These are phyloP conservation scores for Penicillium paradoxum DNA, from an alignment of 495 filamentous ascomycete genomes.

Conservation along the genomic window DNA sequence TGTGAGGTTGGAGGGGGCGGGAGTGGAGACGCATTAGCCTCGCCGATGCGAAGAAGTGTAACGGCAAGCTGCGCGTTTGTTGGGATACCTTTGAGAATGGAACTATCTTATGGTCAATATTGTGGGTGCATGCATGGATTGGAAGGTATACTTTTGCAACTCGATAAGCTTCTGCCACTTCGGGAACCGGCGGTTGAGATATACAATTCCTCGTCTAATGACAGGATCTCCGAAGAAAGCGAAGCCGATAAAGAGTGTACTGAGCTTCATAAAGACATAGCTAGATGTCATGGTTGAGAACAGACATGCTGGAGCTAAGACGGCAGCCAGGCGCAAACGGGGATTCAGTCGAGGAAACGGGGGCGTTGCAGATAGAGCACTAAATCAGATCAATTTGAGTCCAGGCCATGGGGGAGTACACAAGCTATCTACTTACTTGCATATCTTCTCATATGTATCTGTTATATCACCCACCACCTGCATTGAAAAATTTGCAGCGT, in stretches of 20 bases:
- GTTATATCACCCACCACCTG: constrained; percentile 65
- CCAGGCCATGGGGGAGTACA: not conserved
- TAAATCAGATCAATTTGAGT: constrained; percentile 18
- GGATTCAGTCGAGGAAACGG: constrained; percentile 64
- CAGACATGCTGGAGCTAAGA: constrained; percentile 55
- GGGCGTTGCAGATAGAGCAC: constrained; percentile 66
- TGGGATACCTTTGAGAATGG: constrained; percentile 73
- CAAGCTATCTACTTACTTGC: constrained; percentile 51
- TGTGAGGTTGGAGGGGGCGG: constrained; percentile 65
- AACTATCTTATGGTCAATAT: constrained; percentile 36
- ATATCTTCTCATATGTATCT: constrained; percentile 76
- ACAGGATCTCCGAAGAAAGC: constrained; percentile 79
- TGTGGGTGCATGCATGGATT: not conserved
- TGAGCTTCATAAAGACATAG: constrained; percentile 64
- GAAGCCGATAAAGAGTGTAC: constrained; percentile 59
- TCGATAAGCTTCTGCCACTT: constrained; percentile 74
- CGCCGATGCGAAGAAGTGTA: constrained; percentile 77
- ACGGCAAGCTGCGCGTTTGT: constrained; percentile 84
- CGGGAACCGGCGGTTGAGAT: constrained; percentile 62
- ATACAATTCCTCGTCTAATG: constrained; percentile 53
- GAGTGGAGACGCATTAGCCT: constrained; percentile 72
- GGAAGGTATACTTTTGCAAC: constrained; percentile 51
- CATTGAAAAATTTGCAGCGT: constrained; percentile 68
- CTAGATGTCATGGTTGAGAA: constrained; percentile 57
- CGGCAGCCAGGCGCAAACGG: constrained; percentile 56